Conservation (phyloP, 176 grass and related monocot species). For the Aegilops longissima region DNA sequence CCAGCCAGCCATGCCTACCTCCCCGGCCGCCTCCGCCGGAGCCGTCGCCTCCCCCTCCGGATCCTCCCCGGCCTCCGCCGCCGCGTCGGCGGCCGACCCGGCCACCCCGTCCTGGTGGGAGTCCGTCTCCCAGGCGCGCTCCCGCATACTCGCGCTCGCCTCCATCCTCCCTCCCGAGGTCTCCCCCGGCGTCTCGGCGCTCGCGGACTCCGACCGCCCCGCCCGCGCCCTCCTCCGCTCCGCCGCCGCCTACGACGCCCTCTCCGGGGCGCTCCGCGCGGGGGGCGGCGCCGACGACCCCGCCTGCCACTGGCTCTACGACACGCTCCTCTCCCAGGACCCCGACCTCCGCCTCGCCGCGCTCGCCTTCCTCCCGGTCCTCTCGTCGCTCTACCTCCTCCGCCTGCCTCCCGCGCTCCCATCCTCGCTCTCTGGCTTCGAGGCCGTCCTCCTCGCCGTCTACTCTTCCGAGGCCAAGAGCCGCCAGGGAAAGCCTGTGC, state of each 20-base stretch:
- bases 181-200: conserved; percentile 53
- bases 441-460: conserved; percentile 91
- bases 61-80: conserved; percentile 30
- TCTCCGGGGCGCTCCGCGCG: conserved; percentile 60
- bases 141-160: conserved; percentile 69
- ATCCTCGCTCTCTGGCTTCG: conserved; percentile 79
- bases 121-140: conserved; percentile 79
- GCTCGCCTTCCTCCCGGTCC: conserved; percentile 85
- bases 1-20: conserved; percentile 41
- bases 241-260: conserved; percentile 52
- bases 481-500: conserved; percentile 74
- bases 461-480: conserved; percentile 82
- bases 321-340: conserved; percentile 88
- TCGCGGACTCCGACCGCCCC: conserved; percentile 86
- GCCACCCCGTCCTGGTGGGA: conserved; percentile 85
- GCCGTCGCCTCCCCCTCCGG: conserved; percentile 42
- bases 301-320: conserved; percentile 95
- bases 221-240: conserved; percentile 80
- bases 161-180: conserved; percentile 49
- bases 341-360: conserved; percentile 88
- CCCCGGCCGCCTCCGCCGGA: conserved; percentile 20
- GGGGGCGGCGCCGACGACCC: conserved; percentile 83
- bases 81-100: conserved; percentile 32
- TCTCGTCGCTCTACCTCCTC: conserved; percentile 86
- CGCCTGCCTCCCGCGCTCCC: conserved; percentile 57